phyloP scores from a whole-genome alignment of 129 eudicot genomes.

The Centrapalus pauciflorus region DNA sequence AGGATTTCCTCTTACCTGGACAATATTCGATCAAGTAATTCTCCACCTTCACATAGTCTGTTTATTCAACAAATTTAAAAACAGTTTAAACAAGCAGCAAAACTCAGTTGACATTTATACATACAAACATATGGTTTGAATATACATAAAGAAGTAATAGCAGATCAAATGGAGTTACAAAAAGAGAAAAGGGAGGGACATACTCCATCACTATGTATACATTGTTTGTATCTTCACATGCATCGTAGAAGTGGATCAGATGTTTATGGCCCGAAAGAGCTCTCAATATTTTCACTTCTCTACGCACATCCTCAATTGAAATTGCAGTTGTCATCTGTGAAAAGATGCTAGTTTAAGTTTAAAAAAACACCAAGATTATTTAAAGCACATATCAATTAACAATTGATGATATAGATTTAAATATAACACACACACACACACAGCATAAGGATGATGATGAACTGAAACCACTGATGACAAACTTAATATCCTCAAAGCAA shows the following conservation, averaged over 20 bases:
- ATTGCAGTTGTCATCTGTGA: conserved; percentile 95
- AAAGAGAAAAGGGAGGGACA: conserved; percentile 24
- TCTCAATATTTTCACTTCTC: conserved; percentile 86
- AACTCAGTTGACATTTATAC: neutral
- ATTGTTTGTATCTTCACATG: conserved; percentile 89
- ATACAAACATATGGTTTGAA: neutral
- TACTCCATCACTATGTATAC: conserved; percentile 98
- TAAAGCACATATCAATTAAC: neutral
- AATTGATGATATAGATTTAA: neutral
- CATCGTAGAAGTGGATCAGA: conserved; percentile 75
- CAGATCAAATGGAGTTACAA: neutral
- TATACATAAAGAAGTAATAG: neutral
- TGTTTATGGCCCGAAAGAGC: conserved; percentile 92
- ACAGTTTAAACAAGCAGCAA: conserved; percentile 11
- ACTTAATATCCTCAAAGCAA: neutral
- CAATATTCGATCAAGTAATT: conserved; percentile 84
- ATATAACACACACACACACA: neutral
- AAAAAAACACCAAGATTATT: neutral
- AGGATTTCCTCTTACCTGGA: conserved; percentile 54
- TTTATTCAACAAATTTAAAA: conserved; percentile 6
- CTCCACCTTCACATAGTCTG: conserved; percentile 98
- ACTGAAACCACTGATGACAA: neutral
- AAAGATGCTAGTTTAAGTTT: neutral
- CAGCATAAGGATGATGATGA: neutral
- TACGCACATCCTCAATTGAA: conserved; percentile 92